Evolutionary conservation across 1,139 yeast species (phyloP).

Genomic region (Pichia kudriavzevii): DNA sequence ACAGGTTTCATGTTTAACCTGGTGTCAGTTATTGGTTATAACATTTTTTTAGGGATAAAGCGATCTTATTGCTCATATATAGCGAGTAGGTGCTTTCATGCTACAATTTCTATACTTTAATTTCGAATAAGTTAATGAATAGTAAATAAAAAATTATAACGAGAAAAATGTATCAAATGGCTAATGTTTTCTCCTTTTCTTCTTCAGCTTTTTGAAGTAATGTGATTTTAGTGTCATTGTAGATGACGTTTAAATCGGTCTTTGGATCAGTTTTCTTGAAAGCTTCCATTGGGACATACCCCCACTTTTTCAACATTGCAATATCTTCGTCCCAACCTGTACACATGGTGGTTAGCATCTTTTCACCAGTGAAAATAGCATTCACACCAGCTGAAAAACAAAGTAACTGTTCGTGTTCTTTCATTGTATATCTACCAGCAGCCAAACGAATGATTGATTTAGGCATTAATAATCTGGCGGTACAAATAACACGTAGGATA

Average conservation of each 20-base stretch:
- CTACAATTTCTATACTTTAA: too few relatives aligned
- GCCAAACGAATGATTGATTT: slow-evolving; percentile 62
- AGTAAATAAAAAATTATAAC: too few relatives aligned
- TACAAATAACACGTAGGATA: slow-evolving; percentile 61
- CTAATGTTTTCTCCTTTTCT: too few relatives aligned
- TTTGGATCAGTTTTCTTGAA: slow-evolving; percentile 25
- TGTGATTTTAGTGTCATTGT: too few relatives aligned
- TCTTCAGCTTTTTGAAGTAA: too few relatives aligned
- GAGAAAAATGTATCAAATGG: too few relatives aligned
- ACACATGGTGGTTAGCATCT: slow-evolving; percentile 77
- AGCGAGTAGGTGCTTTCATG: too few relatives aligned
- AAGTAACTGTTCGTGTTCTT: slow-evolving; percentile 64
- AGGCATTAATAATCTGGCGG: slow-evolving; percentile 74
- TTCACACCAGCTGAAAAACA: slow-evolving; percentile 76
- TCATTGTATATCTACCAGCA: slow-evolving; percentile 79
- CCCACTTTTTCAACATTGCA: slow-evolving; percentile 63
- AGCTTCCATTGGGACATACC: slow-evolving; percentile 60
- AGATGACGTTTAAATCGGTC: slow-evolving; percentile 8
- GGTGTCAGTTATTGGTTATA: too few relatives aligned
- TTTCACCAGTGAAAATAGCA: slow-evolving; percentile 76
- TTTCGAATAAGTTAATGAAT: too few relatives aligned
- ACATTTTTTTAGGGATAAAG: too few relatives aligned
- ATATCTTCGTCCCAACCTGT: slow-evolving; percentile 82
- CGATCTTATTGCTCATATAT: too few relatives aligned
- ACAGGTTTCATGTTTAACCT: too few relatives aligned